phyloP scores from a whole-genome alignment of 2,329 filamentous ascomycete genomes.

The Decorospora gaudefroyi region DNA sequence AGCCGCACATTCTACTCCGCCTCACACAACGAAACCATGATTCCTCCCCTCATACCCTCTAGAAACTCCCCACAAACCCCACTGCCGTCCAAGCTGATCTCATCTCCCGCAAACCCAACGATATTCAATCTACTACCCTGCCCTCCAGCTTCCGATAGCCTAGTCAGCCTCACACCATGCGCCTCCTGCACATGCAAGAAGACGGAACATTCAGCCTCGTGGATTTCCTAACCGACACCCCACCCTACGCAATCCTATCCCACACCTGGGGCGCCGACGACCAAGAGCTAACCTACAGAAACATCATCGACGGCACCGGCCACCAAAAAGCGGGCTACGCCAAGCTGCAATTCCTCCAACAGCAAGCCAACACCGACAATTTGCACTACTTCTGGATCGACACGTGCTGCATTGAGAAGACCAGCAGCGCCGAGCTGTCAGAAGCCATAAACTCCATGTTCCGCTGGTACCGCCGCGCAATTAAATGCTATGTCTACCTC shows the following conservation, averaged over 20 bases:
- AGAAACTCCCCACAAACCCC: too few species aligned
- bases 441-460: slow-evolving; percentile 9
- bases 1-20: too few species aligned
- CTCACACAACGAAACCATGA: too few species aligned
- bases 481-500: slow-evolving; percentile 4
- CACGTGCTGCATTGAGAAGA: slow-evolving; percentile 13
- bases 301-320: not conserved
- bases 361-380: not conserved
- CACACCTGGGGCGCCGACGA: slow-evolving; percentile 10
- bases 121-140: too few species aligned
- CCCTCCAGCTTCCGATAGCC: too few species aligned
- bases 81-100: too few species aligned
- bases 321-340: not conserved
- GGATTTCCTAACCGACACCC: not conserved
- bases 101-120: too few species aligned
- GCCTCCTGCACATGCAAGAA: not conserved
- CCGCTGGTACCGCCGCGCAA: not conserved
- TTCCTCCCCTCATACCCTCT: too few species aligned
- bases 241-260: slow-evolving; percentile 9
- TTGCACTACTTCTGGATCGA: slow-evolving; percentile 10
- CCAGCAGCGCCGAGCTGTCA: slow-evolving; percentile 1
- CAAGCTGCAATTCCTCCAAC: not conserved
- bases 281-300: slow-evolving; percentile 1
- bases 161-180: slow-evolving; percentile 5
- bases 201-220: not conserved